Base-by-base conservation (phyloP, 441 rosid genomes). In the Macaranga tanarius region DNA sequence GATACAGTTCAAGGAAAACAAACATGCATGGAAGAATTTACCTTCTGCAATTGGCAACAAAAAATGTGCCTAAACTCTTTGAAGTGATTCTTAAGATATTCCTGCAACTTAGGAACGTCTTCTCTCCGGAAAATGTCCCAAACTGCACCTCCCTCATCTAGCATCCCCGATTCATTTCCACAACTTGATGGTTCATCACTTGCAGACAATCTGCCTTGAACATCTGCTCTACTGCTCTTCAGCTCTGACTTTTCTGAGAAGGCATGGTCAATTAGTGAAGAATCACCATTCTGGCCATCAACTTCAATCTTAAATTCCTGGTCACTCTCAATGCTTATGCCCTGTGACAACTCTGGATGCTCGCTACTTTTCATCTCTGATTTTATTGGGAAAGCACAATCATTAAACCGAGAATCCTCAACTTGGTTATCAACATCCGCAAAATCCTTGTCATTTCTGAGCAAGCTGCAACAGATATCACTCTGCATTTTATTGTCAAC, bases 91-190 rank as follows among this genome's bases (percentile, higher is more conserved):
- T 62, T 57, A 48, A 95, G 89, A 80, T 88, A 94, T 25, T 84
- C 81, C 80, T 82, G 79, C 79, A 94, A 76, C 84, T 86, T 87
- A 19, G 89, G 83, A 76, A 84, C 86, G 84, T 92, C 99, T 85
- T 90, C 75, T 75, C 93, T 85, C 63, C 95, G 89, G 70, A 92
- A 94, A 75, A 94, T 88, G 77, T 94, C 99, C 97, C 99, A 94
- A 10, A 90, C 72, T 69, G 97, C 97, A 76, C 92, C 92, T 68
- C 86, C 91, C 20, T 85, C 85, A 58, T 79, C 74, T 20, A 31
- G 38, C n/a, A 64, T 71, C 60, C 73, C 83, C 57, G 42, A 72
- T 69, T 72, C 70, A 79, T 69, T 55, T 73, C 58, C 72, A 45
- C 73, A 28, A 67, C 40, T 58, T 59, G 73, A 65, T 44, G 58